Base-by-base conservation (phyloP, 495 filamentous ascomycete species). In the Trichoderma virens region DNA sequence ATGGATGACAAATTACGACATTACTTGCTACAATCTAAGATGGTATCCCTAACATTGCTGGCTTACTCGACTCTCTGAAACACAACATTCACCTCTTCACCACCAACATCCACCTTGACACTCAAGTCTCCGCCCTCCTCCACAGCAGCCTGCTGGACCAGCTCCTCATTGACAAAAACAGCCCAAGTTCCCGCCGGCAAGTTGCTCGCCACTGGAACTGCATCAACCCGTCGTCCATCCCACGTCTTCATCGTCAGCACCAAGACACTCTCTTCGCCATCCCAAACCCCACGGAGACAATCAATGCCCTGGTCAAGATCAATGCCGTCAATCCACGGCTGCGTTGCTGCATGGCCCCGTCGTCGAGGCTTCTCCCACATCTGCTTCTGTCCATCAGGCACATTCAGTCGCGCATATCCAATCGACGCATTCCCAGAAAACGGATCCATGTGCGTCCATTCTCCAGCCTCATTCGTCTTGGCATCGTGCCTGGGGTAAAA, bases 331-430 rank as follows among this genome's bases (percentile, higher is more conserved):
- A 77, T 67, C 31, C 62, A 74, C 5, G 75, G 75, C 3, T 63
- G 38, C 5, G 31, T 45, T 9, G 30, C 34, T 2, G 72, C 20
- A 11, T 60, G 41, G 30, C 70, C 71, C 28, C 65, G 65, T 18
- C 71, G 74, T 70, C 72, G 76, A 5, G 75, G 71, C 11, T 62
- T 11, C n/a, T 74, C 69, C 68, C 67, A 76, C 71, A 77, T 78
- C 62, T 71, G 71, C 64, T 72, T 66, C 65, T 76, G 72, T 1
- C 75, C 73, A 67, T 70, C 65, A 30, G 60, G 34, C n/a, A 76
- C 72, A 64, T 76, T 76, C 23, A 76, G 67, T 32, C 73, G 62
- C 8, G 72, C 64, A 43, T 76, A 76, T 11, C 67, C 70, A 51
- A 75, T 71, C 9, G 67, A 59, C 1, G 68, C 65, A 61, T 76